These are phyloP conservation scores for Cercospora citrullina DNA, from an alignment of 2,329 filamentous ascomycete genomes.

Conservation along the genomic window DNA sequence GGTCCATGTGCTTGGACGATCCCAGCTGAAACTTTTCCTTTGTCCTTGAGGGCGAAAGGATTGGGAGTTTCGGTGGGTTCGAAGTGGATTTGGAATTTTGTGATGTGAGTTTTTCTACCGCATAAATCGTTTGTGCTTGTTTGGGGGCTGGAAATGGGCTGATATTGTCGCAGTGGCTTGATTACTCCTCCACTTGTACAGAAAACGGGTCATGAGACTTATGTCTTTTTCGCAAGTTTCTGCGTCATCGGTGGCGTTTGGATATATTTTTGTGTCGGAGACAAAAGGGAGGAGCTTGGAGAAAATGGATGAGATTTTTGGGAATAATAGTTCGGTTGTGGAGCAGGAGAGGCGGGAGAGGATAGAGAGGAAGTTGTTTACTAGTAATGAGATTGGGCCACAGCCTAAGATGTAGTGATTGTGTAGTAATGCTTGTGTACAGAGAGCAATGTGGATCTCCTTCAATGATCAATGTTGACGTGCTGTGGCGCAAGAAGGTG, in stretches of 20 bases:
- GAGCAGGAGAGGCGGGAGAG: constrained; percentile 32
- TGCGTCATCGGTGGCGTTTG: constrained; percentile 53
- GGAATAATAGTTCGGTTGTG: constrained; percentile 28
- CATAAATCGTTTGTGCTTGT: too few species aligned
- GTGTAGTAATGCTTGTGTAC: not conserved
- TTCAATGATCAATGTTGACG: not conserved
- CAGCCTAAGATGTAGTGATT: not conserved
- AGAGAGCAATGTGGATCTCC: not conserved
- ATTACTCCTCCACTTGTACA: constrained; percentile 37
- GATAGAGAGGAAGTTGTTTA: constrained; percentile 31
- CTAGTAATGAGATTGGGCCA: constrained; percentile 9
- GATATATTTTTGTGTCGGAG: constrained; percentile 58
- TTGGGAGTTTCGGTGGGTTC: constrained; percentile 48
- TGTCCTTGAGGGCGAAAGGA: constrained; percentile 62
- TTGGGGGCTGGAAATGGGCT: too few species aligned
- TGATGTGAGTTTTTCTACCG: constrained; percentile 42
- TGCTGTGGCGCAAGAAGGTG: too few species aligned
- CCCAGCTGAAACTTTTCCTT: constrained; percentile 63
- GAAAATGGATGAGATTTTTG: constrained; percentile 36
- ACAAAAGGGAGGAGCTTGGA: constrained; percentile 50
- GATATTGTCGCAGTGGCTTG: constrained; percentile 45
- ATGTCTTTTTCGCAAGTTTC: constrained; percentile 62
- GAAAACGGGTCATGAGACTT: constrained; percentile 59
- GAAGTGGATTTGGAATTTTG: constrained; percentile 62
- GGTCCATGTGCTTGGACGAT: constrained; percentile 37